These are phyloP conservation scores for Erigeron philadelphicus DNA, from an alignment of 140 eudicot genomes.

Conservation along the genomic window DNA sequence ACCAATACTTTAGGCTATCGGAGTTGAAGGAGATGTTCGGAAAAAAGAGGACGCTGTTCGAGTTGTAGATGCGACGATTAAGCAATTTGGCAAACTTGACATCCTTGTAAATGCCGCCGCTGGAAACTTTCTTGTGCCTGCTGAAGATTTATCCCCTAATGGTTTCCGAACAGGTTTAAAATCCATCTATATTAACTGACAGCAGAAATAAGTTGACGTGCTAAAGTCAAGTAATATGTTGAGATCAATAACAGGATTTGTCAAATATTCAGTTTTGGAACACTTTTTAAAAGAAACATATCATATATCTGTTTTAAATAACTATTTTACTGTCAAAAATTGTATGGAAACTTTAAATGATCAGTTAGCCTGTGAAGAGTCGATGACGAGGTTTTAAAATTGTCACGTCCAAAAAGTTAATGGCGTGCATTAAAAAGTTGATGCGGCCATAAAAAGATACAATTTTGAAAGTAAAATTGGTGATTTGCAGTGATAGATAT, in stretches of 20 bases:
- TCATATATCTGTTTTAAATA: not conserved
- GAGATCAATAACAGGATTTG: not conserved
- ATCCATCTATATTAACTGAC: too few species aligned
- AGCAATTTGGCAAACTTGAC: constrained; percentile 38
- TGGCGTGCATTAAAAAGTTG: too few species aligned
- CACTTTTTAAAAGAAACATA: not conserved
- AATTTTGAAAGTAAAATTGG: not conserved
- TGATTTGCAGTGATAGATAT: constrained; percentile 42
- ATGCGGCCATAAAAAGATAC: too few species aligned
- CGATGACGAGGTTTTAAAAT: too few species aligned
- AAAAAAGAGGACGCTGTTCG: constrained; percentile 33
- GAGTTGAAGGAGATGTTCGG: constrained; percentile 44
- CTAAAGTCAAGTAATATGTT: not conserved
- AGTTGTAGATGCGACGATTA: constrained; percentile 33
- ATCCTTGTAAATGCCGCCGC: constrained; percentile 46
- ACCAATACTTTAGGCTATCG: constrained; percentile 30
- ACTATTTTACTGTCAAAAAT: too few species aligned
- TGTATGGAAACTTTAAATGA: too few species aligned
- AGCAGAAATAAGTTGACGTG: not conserved
- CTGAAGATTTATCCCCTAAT: constrained; percentile 38
- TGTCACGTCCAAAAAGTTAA: too few species aligned
- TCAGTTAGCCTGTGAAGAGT: too few species aligned
- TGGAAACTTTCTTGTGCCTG: constrained; percentile 39
- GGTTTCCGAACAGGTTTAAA: constrained; percentile 43
- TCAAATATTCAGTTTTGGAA: not conserved